Evolutionary conservation across 2,329 filamentous ascomycete species (phyloP).

Genomic region (Pseudocercospora pini-densiflorae): DNA sequence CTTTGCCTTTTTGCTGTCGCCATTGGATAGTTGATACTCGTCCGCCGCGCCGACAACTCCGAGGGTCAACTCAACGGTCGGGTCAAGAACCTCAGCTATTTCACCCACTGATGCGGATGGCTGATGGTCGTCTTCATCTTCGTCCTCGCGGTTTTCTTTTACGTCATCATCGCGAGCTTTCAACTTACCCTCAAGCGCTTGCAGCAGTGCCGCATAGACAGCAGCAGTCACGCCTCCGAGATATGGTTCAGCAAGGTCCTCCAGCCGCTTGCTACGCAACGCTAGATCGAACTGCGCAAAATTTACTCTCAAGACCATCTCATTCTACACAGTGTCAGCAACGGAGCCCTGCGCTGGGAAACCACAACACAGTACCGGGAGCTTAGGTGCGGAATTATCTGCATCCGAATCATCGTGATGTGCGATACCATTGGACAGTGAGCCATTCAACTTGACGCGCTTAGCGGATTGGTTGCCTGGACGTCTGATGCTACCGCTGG

Average conservation of each 20-base stretch:
- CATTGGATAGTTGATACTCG: slow-evolving; percentile 30
- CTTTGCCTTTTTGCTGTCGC: slow-evolving; percentile 34
- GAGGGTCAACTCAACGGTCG: slow-evolving; percentile 45
- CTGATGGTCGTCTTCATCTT: slow-evolving; percentile 38
- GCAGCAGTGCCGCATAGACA: slow-evolving; percentile 76
- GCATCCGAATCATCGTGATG: slow-evolving; percentile 26
- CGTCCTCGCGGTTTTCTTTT: slow-evolving; percentile 44
- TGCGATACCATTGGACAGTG: slow-evolving; percentile 36
- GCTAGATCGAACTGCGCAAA: slow-evolving; percentile 83
- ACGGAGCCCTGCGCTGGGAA: slow-evolving; percentile 26
- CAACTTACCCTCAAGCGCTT: slow-evolving; percentile 70
- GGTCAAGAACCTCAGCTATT: slow-evolving; percentile 47
- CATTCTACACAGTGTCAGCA: slow-evolving; percentile 57
- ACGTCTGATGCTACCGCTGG: slow-evolving; percentile 33
- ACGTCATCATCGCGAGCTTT: slow-evolving; percentile 68
- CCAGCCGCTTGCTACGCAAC: slow-evolving; percentile 77
- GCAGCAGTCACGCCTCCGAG: slow-evolving; percentile 75
- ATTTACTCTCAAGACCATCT: slow-evolving; percentile 78
- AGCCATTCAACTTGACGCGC: slow-evolving; percentile 40
- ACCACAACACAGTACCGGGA: slow-evolving; percentile 42
- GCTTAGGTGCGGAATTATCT: slow-evolving; percentile 35
- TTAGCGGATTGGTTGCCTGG: slow-evolving; percentile 34
- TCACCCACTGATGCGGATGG: slow-evolving; percentile 47
- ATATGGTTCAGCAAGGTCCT: slow-evolving; percentile 70
- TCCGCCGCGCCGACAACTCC: slow-evolving; percentile 32